Base-by-base conservation (phyloP, 192 early-diverging fungal genomes). In the Helicostylum pulchrum region DNA sequence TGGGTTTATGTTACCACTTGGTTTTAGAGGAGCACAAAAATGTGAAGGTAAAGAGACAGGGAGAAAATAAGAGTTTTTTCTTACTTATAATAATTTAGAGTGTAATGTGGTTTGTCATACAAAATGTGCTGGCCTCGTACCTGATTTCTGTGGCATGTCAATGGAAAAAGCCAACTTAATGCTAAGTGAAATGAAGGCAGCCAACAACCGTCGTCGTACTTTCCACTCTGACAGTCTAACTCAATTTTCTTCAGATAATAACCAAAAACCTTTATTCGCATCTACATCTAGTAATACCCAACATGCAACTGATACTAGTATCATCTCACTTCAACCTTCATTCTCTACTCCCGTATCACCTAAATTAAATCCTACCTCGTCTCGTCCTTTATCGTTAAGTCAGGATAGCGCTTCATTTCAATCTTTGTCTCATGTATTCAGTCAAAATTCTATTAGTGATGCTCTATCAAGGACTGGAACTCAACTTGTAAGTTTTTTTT, bases 71-170 rank as follows among this genome's bases (percentile, higher is more conserved):
- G 30, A 20, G 19, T 20, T 39, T 39, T 39, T 9, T 9, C 12
- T 9, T 43, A 7, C 39, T 45, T n/a, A 26, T 48, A 5, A 50
- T 83, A 74, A 66, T 64, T 66, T 79, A 61, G 96, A 98, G 80
- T 99, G 97, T 77, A 66, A 74, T 47, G 69, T 84, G 21, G 80
- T 86, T 0, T 92, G 92, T 66, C 97, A 99, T 68, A 80, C 85
- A 32, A 82, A 81, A 31, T 99, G 97, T 79, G 80, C 85, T 54
- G 80, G 82, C 53, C 81, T 92, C 58, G 87, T 99, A 32, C 95
- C 97, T 9, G 88, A 93, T 58, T 88, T 95, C 34, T 99, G 97
- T 67, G 97, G 97, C 4, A 82, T 98, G 74, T 83, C 88, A 12
- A 89, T 90, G 82, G 84, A 86, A 52, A 79, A 88, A 74, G 92